Evolutionary conservation across 164 flowering plant species (phyloP).

Genomic region (Amborella trichopoda): DNA sequence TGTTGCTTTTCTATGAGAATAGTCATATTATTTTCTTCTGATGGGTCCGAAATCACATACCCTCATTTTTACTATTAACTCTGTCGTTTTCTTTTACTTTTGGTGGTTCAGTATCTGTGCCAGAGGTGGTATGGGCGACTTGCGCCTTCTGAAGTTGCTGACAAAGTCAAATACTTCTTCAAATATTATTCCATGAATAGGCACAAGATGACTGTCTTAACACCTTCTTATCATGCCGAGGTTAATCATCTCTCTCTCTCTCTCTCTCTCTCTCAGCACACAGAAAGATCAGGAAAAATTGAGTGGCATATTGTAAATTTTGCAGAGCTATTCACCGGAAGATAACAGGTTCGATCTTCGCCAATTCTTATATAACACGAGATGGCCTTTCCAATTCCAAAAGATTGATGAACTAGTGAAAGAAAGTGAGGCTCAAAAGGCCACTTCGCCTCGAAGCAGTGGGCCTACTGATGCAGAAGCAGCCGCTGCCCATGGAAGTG

Average conservation of each 20-base stretch:
- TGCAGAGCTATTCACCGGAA: constrained; percentile 97
- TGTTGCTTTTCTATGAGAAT: background rate
- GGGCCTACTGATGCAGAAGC: constrained; percentile 13
- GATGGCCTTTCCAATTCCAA: constrained; percentile 94
- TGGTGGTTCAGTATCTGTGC: constrained; percentile 61
- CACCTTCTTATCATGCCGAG: constrained; percentile 97
- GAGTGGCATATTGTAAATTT: too few species aligned
- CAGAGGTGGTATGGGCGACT: constrained; percentile 67
- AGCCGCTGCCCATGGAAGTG: constrained; percentile 28
- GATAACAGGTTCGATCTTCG: constrained; percentile 93
- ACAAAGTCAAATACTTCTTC: constrained; percentile 91
- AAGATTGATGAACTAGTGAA: constrained; percentile 80
- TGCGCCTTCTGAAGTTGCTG: constrained; percentile 65
- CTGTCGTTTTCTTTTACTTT: background rate
- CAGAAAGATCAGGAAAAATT: background rate
- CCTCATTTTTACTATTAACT: too few species aligned
- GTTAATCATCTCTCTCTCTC: constrained; percentile 19
- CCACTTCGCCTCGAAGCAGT: background rate
- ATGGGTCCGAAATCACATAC: too few species aligned
- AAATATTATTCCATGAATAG: constrained; percentile 93
- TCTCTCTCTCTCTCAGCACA: background rate
- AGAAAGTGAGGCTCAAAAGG: constrained; percentile 10
- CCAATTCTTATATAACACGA: constrained; percentile 79
- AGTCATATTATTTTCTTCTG: background rate
- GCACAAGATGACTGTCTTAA: constrained; percentile 92